Percentiles rank a stretch among this genome's conserved stretches.
Evolutionary conservation across 805 yeast genomes (phyloP).

Genomic region (Saccharomycopsis sp.): DNA sequence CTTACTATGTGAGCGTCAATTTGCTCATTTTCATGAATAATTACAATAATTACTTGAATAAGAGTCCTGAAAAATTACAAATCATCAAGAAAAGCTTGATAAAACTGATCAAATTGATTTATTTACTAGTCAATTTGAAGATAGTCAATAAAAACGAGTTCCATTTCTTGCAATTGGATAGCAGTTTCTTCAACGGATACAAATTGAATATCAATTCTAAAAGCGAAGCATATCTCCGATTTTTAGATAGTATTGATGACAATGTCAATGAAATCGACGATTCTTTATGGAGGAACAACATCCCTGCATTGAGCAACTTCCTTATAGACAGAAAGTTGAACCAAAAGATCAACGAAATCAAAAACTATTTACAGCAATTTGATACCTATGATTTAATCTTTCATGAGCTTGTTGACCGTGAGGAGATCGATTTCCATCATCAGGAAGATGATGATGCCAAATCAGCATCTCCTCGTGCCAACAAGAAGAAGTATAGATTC

Average conservation of each 20-base stretch:
- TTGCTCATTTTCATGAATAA: conserved; percentile 2
- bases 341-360: conserved; percentile 13
- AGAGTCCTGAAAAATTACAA: not conserved
- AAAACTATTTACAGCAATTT: conserved; percentile 15
- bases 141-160: conserved; percentile 12
- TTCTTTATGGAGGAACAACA: conserved; percentile 8
- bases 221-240: not conserved
- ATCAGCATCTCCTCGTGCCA: not conserved
- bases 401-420: conserved; percentile 16
- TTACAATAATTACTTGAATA: not conserved
- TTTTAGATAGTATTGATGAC: not conserved
- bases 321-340: conserved; percentile 14
- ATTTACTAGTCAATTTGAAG: conserved; percentile 7
- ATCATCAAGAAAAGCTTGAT: conserved; percentile 4
- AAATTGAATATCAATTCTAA: conserved; percentile 1
- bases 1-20: conserved; percentile 2
- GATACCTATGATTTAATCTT: conserved; percentile 19
- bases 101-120: conserved; percentile 4
- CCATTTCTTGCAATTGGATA: conserved; percentile 9
- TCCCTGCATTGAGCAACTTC: conserved; percentile 3
- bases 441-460: not conserved
- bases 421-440: conserved; percentile 9
- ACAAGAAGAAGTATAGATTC: not conserved
- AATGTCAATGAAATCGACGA: not conserved
- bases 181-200: not conserved